These are phyloP conservation scores for Trichoderma endophyticum DNA, from an alignment of 2,329 filamentous ascomycete genomes.

Conservation along the genomic window DNA sequence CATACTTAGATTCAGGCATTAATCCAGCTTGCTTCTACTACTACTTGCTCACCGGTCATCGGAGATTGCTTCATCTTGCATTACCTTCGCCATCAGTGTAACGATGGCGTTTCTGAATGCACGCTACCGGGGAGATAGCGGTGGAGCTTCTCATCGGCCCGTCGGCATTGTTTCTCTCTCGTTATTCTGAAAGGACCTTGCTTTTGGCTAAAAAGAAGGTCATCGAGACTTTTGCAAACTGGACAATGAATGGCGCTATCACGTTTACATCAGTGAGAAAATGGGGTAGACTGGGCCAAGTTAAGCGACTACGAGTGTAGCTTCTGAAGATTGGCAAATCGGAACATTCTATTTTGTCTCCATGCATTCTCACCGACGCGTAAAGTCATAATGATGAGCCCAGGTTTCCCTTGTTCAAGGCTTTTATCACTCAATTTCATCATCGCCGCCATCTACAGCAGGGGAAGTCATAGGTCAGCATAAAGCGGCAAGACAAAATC, in stretches of 20 bases:
- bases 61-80: neutral
- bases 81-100: neutral
- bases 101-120: neutral
- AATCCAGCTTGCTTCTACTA: neutral
- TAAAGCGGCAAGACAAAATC: neutral
- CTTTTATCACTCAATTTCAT: neutral
- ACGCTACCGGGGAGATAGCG: neutral
- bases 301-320: neutral
- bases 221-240: neutral
- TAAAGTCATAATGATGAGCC: neutral
- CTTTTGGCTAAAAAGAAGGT: neutral
- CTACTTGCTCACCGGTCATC: neutral
- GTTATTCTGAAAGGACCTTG: neutral
- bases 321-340: neutral
- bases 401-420: neutral
- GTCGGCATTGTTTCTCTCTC: neutral
- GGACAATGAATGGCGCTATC: neutral
- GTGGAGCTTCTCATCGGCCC: neutral
- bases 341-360: neutral
- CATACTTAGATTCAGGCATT: neutral
- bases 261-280: neutral
- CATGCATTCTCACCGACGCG: neutral
- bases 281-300: neutral
- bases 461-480: neutral
- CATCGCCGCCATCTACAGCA: neutral